phyloP scores from a whole-genome alignment of 225 moss, liverwort and hornwort genomes.

The Asterella californica region DNA sequence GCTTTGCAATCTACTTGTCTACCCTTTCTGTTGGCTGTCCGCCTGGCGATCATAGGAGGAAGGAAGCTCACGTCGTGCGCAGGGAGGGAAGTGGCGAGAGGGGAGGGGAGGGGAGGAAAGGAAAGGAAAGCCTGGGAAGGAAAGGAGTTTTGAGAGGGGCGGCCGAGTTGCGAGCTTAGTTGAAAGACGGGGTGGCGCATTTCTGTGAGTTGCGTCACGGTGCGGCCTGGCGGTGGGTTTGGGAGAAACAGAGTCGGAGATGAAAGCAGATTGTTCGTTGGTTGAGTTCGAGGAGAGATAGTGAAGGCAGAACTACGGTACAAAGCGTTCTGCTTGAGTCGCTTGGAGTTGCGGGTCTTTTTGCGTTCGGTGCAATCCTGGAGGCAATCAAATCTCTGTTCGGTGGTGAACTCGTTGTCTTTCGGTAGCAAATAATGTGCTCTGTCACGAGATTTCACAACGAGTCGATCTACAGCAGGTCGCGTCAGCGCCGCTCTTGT shows the following conservation, averaged over 20 bases:
- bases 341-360: background rate
- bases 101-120: background rate
- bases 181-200: background rate
- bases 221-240: background rate
- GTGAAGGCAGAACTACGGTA: background rate
- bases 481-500: background rate
- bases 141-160: background rate
- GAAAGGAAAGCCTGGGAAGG: background rate
- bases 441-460: background rate
- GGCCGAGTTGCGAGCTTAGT: background rate
- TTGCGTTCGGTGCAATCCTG: background rate
- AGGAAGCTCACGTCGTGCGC: slow-evolving; percentile 1
- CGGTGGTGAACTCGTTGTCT: background rate
- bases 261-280: background rate
- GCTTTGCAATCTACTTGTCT: slow-evolving; percentile 14
- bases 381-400: background rate
- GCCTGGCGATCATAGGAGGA: slow-evolving; percentile 7
- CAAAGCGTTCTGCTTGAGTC: background rate
- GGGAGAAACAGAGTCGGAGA: background rate
- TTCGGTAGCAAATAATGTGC: background rate
- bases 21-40: slow-evolving; percentile 8
- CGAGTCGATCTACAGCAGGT: background rate
- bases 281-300: background rate
- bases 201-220: background rate
- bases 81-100: background rate